Evolutionary conservation across 306 rosid species (phyloP).

Genomic region (Vigna trinervia): DNA sequence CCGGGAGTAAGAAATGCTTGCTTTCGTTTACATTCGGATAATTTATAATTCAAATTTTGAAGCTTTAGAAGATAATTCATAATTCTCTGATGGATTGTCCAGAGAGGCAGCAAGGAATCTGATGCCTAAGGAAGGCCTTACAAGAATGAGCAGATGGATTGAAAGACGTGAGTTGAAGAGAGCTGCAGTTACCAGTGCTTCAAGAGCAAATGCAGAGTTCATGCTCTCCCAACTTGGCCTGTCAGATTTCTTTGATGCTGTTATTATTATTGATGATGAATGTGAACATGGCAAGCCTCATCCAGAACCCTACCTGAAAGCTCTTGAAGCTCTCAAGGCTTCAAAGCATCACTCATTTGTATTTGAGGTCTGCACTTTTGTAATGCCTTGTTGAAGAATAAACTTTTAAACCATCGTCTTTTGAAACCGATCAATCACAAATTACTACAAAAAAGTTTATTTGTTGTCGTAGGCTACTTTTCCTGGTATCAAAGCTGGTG

Average conservation of each 20-base stretch:
- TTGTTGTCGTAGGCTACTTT: slow-evolving; percentile 71
- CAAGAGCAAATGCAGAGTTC: slow-evolving; percentile 86
- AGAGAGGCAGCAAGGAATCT: slow-evolving; percentile 76
- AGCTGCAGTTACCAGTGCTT: slow-evolving; percentile 97
- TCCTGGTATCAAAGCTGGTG: slow-evolving; percentile 92
- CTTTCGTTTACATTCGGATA: neutral
- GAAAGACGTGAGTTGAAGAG: slow-evolving; percentile 81
- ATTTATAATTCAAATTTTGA: too few relatives aligned
- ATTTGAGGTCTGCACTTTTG: slow-evolving; percentile 75
- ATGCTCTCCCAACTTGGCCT: slow-evolving; percentile 81
- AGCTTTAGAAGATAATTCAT: too few relatives aligned
- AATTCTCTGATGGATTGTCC: slow-evolving; percentile 24
- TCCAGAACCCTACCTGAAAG: slow-evolving; percentile 93
- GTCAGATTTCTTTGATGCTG: slow-evolving; percentile 74
- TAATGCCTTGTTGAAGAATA: slow-evolving; percentile 3
- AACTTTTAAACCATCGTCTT: slow-evolving; percentile 11
- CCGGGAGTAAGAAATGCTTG: slow-evolving; percentile 59
- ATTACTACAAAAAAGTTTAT: neutral
- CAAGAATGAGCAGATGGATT: slow-evolving; percentile 82
- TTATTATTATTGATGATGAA: slow-evolving; percentile 78
- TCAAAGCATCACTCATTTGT: slow-evolving; percentile 87
- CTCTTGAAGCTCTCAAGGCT: slow-evolving; percentile 76
- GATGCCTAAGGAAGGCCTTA: slow-evolving; percentile 71
- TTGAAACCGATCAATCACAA: too few relatives aligned
- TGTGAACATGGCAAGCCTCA: slow-evolving; percentile 90